Evolutionary conservation across 2,329 filamentous ascomycete genomes (phyloP).

Genomic region (Fusarium foetens): DNA sequence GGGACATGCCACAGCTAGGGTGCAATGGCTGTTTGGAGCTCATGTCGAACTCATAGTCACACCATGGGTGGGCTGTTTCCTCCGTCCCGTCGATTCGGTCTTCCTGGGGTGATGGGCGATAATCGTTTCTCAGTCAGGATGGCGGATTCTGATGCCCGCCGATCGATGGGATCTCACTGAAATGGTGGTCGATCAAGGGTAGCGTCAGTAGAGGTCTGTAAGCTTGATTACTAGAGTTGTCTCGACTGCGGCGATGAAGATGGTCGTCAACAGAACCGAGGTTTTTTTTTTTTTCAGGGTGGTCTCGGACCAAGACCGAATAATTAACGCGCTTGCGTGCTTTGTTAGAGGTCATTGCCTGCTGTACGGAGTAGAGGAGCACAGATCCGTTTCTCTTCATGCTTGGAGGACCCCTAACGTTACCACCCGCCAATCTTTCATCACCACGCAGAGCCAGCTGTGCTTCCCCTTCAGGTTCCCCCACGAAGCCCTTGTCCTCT

Average conservation of each 20-base stretch:
- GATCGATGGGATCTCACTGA: conserved; percentile 43
- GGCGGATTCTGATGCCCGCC: conserved; percentile 33
- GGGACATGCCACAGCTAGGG: conserved; percentile 40
- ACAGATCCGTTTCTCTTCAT: conserved; percentile 12
- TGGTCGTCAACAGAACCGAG: conserved; percentile 1
- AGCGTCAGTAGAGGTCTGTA: conserved; percentile 14
- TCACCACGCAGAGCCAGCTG: conserved; percentile 21
- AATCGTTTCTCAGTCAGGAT: conserved; percentile 40
- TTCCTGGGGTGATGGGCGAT: conserved; percentile 32
- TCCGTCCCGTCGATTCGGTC: conserved; percentile 42
- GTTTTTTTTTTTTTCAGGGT: conserved; percentile 9
- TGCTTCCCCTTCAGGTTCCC: conserved; percentile 23
- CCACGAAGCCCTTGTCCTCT: conserved; percentile 12
- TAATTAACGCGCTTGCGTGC: conserved; percentile 7
- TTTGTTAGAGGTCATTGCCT: conserved; percentile 1
- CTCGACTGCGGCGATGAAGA: conserved; percentile 27
- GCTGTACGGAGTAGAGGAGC: neutral
- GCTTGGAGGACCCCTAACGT: conserved; percentile 8
- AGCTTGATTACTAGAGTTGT: conserved; percentile 32
- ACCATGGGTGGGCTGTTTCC: conserved; percentile 45
- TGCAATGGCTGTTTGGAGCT: conserved; percentile 38
- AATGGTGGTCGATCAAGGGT: conserved; percentile 37
- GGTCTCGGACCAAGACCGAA: conserved; percentile 14
- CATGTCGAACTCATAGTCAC: conserved; percentile 42
- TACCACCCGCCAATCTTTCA: conserved; percentile 28